These are phyloP conservation scores for Astragalus membranaceus DNA, from an alignment of 306 rosid species.

Conservation along the genomic window DNA sequence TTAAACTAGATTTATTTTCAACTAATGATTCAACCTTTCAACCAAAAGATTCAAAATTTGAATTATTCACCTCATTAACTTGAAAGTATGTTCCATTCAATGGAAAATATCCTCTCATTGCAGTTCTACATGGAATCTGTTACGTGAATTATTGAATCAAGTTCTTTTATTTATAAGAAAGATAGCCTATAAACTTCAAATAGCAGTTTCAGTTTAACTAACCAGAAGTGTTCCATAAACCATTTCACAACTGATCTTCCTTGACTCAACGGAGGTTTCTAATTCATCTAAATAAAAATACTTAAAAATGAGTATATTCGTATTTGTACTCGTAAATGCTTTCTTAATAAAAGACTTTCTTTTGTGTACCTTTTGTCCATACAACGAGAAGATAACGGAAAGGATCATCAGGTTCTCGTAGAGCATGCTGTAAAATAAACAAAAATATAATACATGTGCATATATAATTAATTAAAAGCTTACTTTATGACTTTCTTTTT, in stretches of 20 bases:
- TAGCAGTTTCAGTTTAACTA: conserved; percentile 12
- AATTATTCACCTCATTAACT: conserved; percentile 55
- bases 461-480: neutral
- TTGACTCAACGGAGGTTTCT: neutral
- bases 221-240: conserved; percentile 64
- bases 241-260: neutral
- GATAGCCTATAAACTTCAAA: neutral
- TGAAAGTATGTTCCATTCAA: conserved; percentile 80
- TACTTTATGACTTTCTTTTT: neutral
- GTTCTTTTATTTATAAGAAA: neutral
- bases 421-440: conserved; percentile 25
- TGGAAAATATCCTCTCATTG: conserved; percentile 53
- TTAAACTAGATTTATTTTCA: neutral
- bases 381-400: conserved; percentile 42
- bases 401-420: conserved; percentile 34
- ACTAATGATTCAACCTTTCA: neutral
- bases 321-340: neutral
- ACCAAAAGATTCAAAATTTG: neutral
- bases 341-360: neutral
- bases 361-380: conserved; percentile 41
- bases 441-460: neutral
- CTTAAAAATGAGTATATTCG: neutral
- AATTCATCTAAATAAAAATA: conserved; percentile 15
- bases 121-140: conserved; percentile 70
- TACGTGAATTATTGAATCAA: neutral